Conservation (phyloP, 768 basidiomycete genomes). For the Chlorophyllum brunneum region DNA sequence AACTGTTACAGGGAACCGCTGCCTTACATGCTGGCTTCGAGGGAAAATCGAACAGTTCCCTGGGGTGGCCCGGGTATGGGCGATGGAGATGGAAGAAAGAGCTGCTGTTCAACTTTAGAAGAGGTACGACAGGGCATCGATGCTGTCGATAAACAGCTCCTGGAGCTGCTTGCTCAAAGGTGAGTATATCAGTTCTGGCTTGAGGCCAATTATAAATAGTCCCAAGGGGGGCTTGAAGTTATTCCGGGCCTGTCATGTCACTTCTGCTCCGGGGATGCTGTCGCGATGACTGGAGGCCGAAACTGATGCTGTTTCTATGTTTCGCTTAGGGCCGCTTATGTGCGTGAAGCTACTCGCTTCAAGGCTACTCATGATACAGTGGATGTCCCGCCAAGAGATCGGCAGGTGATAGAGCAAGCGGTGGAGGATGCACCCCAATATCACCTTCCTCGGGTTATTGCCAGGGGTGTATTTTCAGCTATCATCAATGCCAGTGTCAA, state of each 20-base stretch:
- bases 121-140: conserved; percentile 23
- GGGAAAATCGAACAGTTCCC: conserved; percentile 18
- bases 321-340: conserved; percentile 20
- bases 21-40: conserved; percentile 14
- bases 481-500: conserved; percentile 22
- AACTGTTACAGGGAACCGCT: conserved; percentile 12
- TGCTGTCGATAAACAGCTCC: conserved; percentile 18
- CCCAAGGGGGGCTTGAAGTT: not conserved
- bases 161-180: conserved; percentile 22
- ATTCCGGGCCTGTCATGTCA: not conserved
- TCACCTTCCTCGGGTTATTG: conserved; percentile 21
- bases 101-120: conserved; percentile 22
- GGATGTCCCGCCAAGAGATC: conserved; percentile 22
- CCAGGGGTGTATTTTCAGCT: conserved; percentile 18
- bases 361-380: conserved; percentile 20
- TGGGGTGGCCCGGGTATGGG: conserved; percentile 20
- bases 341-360: conserved; percentile 24
- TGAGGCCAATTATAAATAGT: conserved; percentile 8
- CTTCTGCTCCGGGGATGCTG: too few species aligned
- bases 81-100: conserved; percentile 10
- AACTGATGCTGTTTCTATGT: not conserved
- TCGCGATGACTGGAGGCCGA: too few species aligned
- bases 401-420: conserved; percentile 21
- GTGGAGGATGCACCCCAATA: conserved; percentile 16
- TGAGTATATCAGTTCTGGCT: not conserved